Conservation (phyloP, 371 early-diverging fungal species). For the Nematocida homosporus region DNA sequence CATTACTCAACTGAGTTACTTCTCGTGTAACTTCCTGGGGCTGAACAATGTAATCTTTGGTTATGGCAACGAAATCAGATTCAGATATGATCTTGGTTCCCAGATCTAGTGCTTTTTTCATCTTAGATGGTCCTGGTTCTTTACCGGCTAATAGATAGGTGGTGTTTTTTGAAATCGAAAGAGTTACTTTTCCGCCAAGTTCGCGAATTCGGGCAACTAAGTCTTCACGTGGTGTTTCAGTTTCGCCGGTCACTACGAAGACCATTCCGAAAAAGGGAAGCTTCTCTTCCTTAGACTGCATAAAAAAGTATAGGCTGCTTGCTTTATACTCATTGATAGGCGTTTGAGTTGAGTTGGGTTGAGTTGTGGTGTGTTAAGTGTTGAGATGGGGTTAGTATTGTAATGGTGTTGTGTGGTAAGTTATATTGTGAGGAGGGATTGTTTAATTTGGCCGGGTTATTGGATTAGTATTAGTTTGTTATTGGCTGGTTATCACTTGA, state of each 20-base stretch:
- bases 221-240: conserved; percentile 29
- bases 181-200: conserved; percentile 74
- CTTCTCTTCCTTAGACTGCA: conserved; percentile 43
- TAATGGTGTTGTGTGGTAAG: too few species aligned
- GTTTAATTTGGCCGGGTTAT: too few species aligned
- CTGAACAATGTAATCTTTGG: conserved; percentile 63
- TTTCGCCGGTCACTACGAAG: conserved; percentile 47
- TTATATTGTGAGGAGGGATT: too few species aligned
- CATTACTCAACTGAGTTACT: conserved; percentile 27
- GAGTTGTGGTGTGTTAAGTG: too few species aligned
- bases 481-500: too few species aligned
- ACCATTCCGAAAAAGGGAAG: conserved; percentile 27
- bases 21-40: conserved; percentile 57
- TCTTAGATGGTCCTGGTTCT: conserved; percentile 84
- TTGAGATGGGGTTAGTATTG: too few species aligned
- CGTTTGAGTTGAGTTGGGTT: too few species aligned
- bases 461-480: too few species aligned
- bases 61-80: conserved; percentile 77
- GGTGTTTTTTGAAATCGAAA: conserved; percentile 79
- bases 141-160: conserved; percentile 78
- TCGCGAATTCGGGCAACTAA: conserved; percentile 34
- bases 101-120: conserved; percentile 75
- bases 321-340: not conserved
- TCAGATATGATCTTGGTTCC: conserved; percentile 77
- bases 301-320: conserved; percentile 24